A percentile compares a stretch with the other conserved stretches of the same genome.
Evolutionary conservation across 208 protist genomes (phyloP).

Genomic region (Crithidia sp.): DNA sequence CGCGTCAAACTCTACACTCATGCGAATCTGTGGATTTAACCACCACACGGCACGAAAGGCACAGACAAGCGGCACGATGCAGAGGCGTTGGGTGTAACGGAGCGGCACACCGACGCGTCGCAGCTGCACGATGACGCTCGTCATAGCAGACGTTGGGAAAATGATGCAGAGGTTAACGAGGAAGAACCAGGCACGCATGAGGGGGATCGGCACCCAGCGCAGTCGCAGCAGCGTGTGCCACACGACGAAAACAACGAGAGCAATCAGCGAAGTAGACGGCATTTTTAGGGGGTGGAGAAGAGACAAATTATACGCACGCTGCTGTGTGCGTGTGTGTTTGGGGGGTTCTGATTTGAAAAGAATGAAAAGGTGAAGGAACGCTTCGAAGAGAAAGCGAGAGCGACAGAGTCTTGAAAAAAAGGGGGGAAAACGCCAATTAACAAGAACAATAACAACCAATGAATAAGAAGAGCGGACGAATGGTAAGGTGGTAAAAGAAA

Average conservation of each 20-base stretch:
- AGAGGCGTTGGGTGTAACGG: conserved; percentile 34
- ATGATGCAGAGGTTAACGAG: conserved; percentile 32
- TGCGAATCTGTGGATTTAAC: conserved; percentile 53
- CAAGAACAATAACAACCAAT: no score
- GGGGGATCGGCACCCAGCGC: conserved; percentile 29
- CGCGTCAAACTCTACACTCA: conserved; percentile 33
- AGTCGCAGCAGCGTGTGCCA: conserved; percentile 40
- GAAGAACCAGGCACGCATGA: conserved; percentile 58
- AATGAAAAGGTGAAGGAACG: no score
- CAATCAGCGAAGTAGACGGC: not conserved
- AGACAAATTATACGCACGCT: not conserved
- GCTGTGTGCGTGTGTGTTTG: no score
- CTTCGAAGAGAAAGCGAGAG: no score
- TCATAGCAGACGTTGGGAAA: conserved; percentile 35
- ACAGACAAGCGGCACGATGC: conserved; percentile 33
- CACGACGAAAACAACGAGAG: conserved; percentile 15
- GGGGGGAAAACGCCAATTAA: no score
- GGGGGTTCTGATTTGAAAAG: no score
- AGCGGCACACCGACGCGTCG: conserved; percentile 32
- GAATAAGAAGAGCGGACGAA: no score
- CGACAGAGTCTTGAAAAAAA: no score
- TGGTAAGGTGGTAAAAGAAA: no score
- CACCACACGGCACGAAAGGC: conserved; percentile 41
- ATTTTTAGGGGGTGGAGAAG: not conserved
- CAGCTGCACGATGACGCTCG: conserved; percentile 33